Conservation (phyloP, 768 basidiomycete species). For the Psilocybe cubensis region DNA sequence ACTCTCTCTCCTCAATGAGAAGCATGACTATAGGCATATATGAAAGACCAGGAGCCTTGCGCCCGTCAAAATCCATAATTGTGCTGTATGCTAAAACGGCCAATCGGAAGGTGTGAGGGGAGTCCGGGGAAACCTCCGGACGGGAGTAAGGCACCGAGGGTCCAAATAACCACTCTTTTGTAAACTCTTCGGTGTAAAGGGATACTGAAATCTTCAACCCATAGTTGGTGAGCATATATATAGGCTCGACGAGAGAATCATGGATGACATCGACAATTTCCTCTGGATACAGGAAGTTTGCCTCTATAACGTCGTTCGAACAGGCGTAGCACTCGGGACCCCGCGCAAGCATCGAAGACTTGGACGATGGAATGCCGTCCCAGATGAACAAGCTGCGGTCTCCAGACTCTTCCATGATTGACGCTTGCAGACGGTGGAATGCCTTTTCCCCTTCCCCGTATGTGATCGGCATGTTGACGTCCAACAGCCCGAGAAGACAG, state of each 20-base stretch:
- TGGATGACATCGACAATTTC: no score
- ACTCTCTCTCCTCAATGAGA: no score
- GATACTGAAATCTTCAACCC: background rate
- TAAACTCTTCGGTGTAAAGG: no score
- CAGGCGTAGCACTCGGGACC: background rate
- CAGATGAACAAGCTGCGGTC: background rate
- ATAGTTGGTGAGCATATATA: background rate
- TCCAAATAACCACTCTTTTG: no score
- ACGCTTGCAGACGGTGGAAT: constrained; percentile 7
- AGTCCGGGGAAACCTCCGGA: no score
- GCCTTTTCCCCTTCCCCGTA: constrained; percentile 13
- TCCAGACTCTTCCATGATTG: constrained; percentile 1
- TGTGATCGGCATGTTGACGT: constrained; percentile 9
- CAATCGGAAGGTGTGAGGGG: no score
- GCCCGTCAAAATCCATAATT: no score
- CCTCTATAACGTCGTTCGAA: background rate
- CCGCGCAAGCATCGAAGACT: background rate
- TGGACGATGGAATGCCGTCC: background rate
- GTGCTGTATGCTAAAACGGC: no score
- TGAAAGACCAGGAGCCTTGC: no score
- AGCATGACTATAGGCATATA: no score
- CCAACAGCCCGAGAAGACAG: constrained; percentile 11
- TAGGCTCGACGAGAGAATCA: background rate
- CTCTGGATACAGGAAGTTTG: background rate
- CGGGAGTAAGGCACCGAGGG: no score